Evolutionary conservation across 768 basidiomycete species (phyloP), one percentile per base, ranked within the genome.

Genomic region (Tulasnella calospora): DNA sequence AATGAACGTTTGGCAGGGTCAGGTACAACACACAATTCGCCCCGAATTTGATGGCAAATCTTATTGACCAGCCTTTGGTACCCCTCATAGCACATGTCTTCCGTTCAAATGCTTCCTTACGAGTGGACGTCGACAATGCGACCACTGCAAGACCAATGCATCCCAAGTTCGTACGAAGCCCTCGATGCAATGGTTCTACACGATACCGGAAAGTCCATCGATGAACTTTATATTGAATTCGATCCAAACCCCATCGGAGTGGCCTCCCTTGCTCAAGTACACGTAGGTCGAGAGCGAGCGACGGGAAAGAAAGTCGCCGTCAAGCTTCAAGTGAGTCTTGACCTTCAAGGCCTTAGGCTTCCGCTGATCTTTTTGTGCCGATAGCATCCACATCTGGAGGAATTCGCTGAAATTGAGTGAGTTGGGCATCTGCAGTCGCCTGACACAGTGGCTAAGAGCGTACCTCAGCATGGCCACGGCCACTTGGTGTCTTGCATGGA

Each of bases 251-350:
- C 98, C 9, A 94, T 99, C 69, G 98, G 98, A 3, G 95, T 98
- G 21, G 98, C 98, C 17, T 97, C 95, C 82, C 85, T 98, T 47
- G 98, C 98, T 7, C 98, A 99, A 84, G 98, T 99, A 21, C 98
- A 99, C 84, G 89, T 92, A 27, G 98, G 91, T 4, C 88, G 85
- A 19, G 90, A 94, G 80, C 89, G 89, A 73, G 86, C 89, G 71
- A 90, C 92, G 6, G 93, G 94, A 2, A 88, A 88, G 83, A 85
- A 86, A 76, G 95, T 96, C 36, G 98, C 98, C 10, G 92, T 99
- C 73, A 97, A 96, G 80, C 79, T 83, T 73, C 79, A 80, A 41
- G 79, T 80, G 40, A 17, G 79, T 72, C 17, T 30, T 17, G n/a
- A 27, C 10, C 19, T 40, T 21, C 19, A 40, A 40, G 13, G 36